Evolutionary conservation across 768 basidiomycete genomes (phyloP).

Genomic region (Chlorophyllum brunneum): DNA sequence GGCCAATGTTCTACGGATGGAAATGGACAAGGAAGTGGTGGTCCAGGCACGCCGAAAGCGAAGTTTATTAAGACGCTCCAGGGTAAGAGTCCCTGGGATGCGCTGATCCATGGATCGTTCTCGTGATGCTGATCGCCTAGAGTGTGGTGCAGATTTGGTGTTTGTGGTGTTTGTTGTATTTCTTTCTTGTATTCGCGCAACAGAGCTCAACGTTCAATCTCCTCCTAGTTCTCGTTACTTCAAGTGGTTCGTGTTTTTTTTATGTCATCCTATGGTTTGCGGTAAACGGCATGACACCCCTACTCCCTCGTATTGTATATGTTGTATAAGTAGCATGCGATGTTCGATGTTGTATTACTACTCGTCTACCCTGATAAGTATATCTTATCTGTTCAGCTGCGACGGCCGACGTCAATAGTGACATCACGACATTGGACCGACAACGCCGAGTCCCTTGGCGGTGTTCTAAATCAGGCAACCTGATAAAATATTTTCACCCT

Average conservation of each 20-base stretch:
- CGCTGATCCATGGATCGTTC: constrained; percentile 63
- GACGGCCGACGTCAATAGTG: not conserved
- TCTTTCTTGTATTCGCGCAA: too few relatives aligned
- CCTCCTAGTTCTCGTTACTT: too few relatives aligned
- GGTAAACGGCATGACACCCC: too few relatives aligned
- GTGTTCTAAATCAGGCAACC: not conserved
- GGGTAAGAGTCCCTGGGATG: constrained; percentile 64
- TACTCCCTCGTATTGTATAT: constrained; percentile 1
- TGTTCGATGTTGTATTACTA: constrained; percentile 8
- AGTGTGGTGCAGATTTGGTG: not conserved
- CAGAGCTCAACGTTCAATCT: too few relatives aligned
- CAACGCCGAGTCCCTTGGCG: not conserved
- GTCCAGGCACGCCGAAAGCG: constrained; percentile 32
- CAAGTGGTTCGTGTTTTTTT: too few relatives aligned
- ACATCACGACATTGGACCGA: not conserved
- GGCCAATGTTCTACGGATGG: not conserved
- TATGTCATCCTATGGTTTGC: too few relatives aligned
- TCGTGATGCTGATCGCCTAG: constrained; percentile 31
- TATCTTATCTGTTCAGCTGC: not conserved
- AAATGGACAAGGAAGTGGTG: constrained; percentile 20
- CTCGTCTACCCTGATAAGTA: not conserved
- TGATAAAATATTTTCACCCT: not conserved
- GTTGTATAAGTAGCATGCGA: constrained; percentile 13
- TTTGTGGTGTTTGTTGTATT: not conserved
- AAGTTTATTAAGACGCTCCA: constrained; percentile 57